phyloP scores from a whole-genome alignment of 1,139 yeast genomes.

The Debaryomyces nepalensis region DNA sequence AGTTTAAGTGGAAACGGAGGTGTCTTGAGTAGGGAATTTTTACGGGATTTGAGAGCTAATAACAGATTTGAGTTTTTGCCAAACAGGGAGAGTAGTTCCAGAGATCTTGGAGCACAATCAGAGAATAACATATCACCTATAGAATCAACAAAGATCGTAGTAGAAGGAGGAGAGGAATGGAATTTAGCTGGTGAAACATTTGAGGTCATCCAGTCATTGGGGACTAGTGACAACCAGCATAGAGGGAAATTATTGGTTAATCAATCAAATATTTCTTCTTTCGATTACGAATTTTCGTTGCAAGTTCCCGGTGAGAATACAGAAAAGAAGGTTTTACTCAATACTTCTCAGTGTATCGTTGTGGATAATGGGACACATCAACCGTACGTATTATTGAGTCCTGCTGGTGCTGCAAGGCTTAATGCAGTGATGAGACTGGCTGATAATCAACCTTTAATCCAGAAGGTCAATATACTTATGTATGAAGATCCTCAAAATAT shows the following conservation, averaged over 20 bases:
- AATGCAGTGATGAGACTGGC: slow-evolving; percentile 20
- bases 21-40: slow-evolving; percentile 33
- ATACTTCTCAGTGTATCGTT: slow-evolving; percentile 48
- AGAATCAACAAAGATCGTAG: slow-evolving; percentile 30
- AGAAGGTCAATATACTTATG: slow-evolving; percentile 27
- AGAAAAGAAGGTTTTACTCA: slow-evolving; percentile 28
- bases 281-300: slow-evolving; percentile 28
- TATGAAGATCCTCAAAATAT: slow-evolving; percentile 15
- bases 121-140: slow-evolving; percentile 16
- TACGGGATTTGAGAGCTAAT: slow-evolving; percentile 31
- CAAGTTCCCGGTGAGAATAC: slow-evolving; percentile 19
- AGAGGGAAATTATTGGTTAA: slow-evolving; percentile 25
- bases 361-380: slow-evolving; percentile 38
- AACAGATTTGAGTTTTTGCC: slow-evolving; percentile 32
- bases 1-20: slow-evolving; percentile 27
- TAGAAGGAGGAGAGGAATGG: slow-evolving; percentile 32
- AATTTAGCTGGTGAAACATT: slow-evolving; percentile 31
- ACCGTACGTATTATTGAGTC: slow-evolving; percentile 47
- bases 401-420: slow-evolving; percentile 39
- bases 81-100: slow-evolving; percentile 15
- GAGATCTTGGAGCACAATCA: background rate
- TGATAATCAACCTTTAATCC: slow-evolving; percentile 24
- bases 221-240: slow-evolving; percentile 10
- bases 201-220: slow-evolving; percentile 27
- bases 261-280: slow-evolving; percentile 28